Evolutionary conservation across 768 basidiomycete species (phyloP).

Genomic region (Sistotremastrum suecicum): DNA sequence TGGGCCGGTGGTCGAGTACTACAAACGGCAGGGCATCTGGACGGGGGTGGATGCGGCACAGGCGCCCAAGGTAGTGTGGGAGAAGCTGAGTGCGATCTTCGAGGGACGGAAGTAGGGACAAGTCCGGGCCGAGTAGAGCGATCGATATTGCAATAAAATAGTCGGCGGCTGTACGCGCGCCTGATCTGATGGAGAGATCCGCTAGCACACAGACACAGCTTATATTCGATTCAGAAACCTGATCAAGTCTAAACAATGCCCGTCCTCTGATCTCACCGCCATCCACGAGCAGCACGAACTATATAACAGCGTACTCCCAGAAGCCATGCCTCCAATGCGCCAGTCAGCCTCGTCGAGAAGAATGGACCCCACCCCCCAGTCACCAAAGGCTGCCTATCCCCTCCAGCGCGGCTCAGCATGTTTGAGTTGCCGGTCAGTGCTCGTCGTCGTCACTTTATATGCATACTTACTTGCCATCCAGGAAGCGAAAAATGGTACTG

Average conservation of each 20-base stretch:
- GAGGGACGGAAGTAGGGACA: conserved; percentile 29
- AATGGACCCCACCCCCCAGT: no score
- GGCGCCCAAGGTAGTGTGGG: conserved; percentile 87
- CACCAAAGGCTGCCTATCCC: conserved; percentile 15
- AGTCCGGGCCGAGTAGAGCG: no score
- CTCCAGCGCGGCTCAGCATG: conserved; percentile 29
- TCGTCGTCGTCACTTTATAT: neutral
- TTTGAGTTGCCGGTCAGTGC: conserved; percentile 28
- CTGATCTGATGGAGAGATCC: no score
- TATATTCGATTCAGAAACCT: no score
- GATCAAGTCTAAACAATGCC: neutral
- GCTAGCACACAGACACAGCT: no score
- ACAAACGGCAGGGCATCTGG: conserved; percentile 87
- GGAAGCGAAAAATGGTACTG: conserved; percentile 30
- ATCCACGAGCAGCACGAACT: conserved; percentile 3
- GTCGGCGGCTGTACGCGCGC: no score
- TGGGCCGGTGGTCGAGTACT: conserved; percentile 91
- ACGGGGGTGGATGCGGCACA: conserved; percentile 87
- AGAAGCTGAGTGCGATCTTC: conserved; percentile 56
- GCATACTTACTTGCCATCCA: conserved; percentile 8
- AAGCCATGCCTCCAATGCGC: no score
- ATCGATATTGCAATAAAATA: no score
- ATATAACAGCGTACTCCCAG: no score
- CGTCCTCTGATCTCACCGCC: conserved; percentile 6
- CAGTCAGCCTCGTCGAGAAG: no score